Conservation (phyloP, 768 basidiomycete species). For the Xerocomellus amylosporus region DNA sequence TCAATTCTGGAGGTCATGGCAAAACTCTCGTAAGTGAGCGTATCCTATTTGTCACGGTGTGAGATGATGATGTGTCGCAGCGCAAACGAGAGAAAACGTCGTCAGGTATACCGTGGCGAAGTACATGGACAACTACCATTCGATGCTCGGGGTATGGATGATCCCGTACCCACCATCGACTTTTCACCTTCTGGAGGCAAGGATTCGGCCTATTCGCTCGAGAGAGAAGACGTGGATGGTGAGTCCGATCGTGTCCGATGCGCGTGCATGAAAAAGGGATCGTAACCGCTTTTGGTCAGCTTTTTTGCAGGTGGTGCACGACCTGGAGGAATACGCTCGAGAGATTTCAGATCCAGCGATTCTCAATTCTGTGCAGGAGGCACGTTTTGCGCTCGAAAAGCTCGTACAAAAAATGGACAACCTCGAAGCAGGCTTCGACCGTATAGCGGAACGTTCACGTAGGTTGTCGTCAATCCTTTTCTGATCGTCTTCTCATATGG, state of each 20-base stretch:
- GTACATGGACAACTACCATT: constrained; percentile 87
- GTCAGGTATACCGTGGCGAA: constrained; percentile 83
- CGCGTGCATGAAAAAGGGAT: not conserved
- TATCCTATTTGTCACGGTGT: not conserved
- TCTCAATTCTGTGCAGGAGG: constrained; percentile 57
- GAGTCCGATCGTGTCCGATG: constrained; percentile 41
- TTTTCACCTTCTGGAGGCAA: constrained; percentile 67
- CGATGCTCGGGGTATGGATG: constrained; percentile 77
- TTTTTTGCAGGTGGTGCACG: constrained; percentile 59
- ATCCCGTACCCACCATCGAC: constrained; percentile 74
- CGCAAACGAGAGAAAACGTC: constrained; percentile 73
- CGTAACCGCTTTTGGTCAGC: constrained; percentile 37
- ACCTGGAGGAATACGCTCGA: constrained; percentile 57
- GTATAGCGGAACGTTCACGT: constrained; percentile 83
- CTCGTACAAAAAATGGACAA: constrained; percentile 75
- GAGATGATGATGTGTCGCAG: constrained; percentile 36
- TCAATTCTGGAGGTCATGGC: constrained; percentile 84
- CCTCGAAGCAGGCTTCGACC: constrained; percentile 78
- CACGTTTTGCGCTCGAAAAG: constrained; percentile 61
- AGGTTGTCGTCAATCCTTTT: constrained; percentile 24
- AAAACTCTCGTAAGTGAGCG: constrained; percentile 70
- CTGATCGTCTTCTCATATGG: not conserved
- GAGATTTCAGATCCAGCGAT: constrained; percentile 45
- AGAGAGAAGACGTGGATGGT: constrained; percentile 73
- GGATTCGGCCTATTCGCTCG: constrained; percentile 64